A percentile compares a stretch with the other conserved stretches of the same genome.
Conservation (phyloP, 2,329 filamentous ascomycete genomes). For the Arthroderma sp. region DNA sequence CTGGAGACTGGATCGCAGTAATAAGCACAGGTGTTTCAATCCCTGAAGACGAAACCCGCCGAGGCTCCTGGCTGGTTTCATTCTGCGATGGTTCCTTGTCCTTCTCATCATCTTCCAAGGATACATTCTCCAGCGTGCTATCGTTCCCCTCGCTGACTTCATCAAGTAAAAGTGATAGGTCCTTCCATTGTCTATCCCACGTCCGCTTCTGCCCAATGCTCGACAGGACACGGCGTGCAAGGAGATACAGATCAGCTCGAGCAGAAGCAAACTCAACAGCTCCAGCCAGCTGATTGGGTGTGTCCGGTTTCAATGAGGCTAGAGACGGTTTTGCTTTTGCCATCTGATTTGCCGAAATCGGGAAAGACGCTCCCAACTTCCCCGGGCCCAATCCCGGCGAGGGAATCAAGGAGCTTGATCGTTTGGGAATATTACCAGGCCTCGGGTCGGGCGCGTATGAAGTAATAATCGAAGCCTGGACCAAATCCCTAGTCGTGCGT, state of each 20-base stretch:
- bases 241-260: constrained; percentile 65
- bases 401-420: constrained; percentile 20
- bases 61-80: neutral
- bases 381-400: constrained; percentile 11
- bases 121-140: constrained; percentile 21
- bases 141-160: constrained; percentile 21
- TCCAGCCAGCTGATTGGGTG: constrained; percentile 38
- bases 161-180: constrained; percentile 34
- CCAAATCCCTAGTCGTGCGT: constrained; percentile 16
- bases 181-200: constrained; percentile 66
- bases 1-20: constrained; percentile 47
- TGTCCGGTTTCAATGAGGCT: constrained; percentile 16
- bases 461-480: constrained; percentile 13
- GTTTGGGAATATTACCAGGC: constrained; percentile 19
- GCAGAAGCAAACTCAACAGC: constrained; percentile 70
- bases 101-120: constrained; percentile 18
- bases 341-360: constrained; percentile 5
- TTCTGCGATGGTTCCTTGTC: constrained; percentile 3
- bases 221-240: constrained; percentile 69
- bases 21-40: constrained; percentile 46
- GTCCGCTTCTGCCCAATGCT: constrained; percentile 55
- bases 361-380: too few species aligned
- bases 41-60: constrained; percentile 27
- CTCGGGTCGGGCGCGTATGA: constrained; percentile 14
- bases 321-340: constrained; percentile 34